Evolutionary conservation across 2,329 filamentous ascomycete species (phyloP).

Genomic region (Colletotrichum orchidophilum): DNA sequence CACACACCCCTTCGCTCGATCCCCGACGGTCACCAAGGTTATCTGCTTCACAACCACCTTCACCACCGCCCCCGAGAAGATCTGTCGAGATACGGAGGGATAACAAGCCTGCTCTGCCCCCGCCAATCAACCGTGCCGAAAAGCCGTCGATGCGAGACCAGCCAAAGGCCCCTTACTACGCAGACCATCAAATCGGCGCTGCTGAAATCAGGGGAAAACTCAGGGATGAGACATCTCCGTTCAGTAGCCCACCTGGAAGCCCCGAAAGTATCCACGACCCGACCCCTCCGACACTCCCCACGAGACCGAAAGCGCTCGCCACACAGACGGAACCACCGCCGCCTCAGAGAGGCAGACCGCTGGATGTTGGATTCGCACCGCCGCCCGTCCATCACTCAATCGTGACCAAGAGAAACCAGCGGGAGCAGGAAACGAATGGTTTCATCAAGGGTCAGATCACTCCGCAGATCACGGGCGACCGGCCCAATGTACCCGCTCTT

Average conservation of each 20-base stretch:
- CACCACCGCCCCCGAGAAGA: constrained; percentile 70
- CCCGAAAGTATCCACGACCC: constrained; percentile 66
- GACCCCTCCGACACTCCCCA: constrained; percentile 59
- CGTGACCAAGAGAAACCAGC: constrained; percentile 54
- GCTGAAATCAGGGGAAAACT: constrained; percentile 48
- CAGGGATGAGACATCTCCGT: constrained; percentile 73
- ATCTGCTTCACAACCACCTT: constrained; percentile 62
- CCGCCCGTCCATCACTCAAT: constrained; percentile 62
- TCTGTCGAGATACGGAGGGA: constrained; percentile 68
- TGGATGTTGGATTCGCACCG: constrained; percentile 56
- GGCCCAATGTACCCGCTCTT: constrained; percentile 50
- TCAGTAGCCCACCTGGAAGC: constrained; percentile 85
- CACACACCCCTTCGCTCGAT: constrained; percentile 62
- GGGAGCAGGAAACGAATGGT: constrained; percentile 54
- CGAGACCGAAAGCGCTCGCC: constrained; percentile 47
- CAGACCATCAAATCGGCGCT: constrained; percentile 34
- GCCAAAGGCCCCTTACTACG: constrained; percentile 38
- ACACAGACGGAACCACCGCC: constrained; percentile 38
- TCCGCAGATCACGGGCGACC: constrained; percentile 55
- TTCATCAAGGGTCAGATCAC: constrained; percentile 47
- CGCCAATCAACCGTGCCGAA: constrained; percentile 81
- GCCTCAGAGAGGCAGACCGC: constrained; percentile 41
- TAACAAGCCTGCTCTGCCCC: constrained; percentile 63
- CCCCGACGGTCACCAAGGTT: constrained; percentile 58
- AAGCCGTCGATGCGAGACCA: constrained; percentile 60